These are phyloP conservation scores for Barnettozyma salicaria DNA, from an alignment of 805 yeast species.

Conservation along the genomic window DNA sequence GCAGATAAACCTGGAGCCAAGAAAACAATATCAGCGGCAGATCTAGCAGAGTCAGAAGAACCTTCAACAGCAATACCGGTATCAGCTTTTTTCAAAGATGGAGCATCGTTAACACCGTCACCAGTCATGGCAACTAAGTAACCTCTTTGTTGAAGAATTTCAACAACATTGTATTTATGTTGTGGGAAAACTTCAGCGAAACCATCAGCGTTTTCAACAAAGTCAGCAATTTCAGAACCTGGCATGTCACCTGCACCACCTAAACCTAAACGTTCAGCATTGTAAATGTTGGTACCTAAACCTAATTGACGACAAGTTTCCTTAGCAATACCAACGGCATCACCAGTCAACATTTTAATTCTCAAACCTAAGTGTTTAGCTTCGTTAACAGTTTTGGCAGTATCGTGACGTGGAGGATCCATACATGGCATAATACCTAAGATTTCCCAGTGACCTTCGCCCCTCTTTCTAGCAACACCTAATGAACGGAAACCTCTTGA, in stretches of 20 bases:
- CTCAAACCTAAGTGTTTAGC: conserved; percentile 88
- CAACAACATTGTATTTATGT: conserved; percentile 94
- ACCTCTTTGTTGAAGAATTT: conserved; percentile 91
- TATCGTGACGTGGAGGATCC: conserved; percentile 99
- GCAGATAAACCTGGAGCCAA: conserved; percentile 94
- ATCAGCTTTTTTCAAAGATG: conserved; percentile 93
- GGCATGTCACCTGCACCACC: conserved; percentile 92
- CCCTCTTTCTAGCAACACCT: conserved; percentile 98
- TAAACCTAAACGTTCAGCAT: conserved; percentile 94
- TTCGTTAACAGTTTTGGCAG: conserved; percentile 89
- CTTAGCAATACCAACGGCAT: conserved; percentile 98
- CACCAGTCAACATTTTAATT: conserved; percentile 98
- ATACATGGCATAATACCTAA: conserved; percentile 97
- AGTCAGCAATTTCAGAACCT: conserved; percentile 96
- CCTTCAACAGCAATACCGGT: conserved; percentile 98
- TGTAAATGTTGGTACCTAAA: conserved; percentile 92
- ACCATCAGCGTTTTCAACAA: conserved; percentile 97
- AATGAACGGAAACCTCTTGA: conserved; percentile 97
- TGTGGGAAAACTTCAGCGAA: conserved; percentile 98
- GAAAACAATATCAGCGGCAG: conserved; percentile 96
- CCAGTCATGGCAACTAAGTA: conserved; percentile 99
- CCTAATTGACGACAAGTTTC: conserved; percentile 98
- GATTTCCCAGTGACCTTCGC: conserved; percentile 97
- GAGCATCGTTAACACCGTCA: conserved; percentile 99
- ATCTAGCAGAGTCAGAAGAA: conserved; percentile 95